Conservation (phyloP, 495 filamentous ascomycete species). For the Letharia columbiana region DNA sequence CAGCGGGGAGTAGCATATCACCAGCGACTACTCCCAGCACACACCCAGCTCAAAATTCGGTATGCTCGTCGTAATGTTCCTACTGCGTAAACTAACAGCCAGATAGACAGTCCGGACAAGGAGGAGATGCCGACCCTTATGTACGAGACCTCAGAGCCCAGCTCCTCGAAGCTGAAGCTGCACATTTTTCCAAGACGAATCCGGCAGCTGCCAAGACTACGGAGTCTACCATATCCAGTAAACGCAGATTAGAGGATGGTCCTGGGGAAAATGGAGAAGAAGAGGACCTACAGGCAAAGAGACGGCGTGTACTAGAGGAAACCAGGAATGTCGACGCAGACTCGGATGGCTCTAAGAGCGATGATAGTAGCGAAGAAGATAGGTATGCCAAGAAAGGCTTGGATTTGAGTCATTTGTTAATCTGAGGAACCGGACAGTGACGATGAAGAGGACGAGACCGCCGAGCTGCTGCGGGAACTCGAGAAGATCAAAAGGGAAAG, state of each 20-base stretch:
- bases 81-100: slow-evolving; percentile 12
- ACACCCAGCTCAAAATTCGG: slow-evolving; percentile 85
- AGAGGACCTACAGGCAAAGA: slow-evolving; percentile 75
- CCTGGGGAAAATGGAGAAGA: slow-evolving; percentile 39
- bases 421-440: slow-evolving; percentile 37
- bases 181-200: slow-evolving; percentile 76
- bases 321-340: slow-evolving; percentile 87
- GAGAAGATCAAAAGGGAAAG: slow-evolving; percentile 92
- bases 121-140: slow-evolving; percentile 65
- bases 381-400: slow-evolving; percentile 32
- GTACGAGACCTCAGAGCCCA: slow-evolving; percentile 82
- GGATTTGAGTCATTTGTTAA: neutral
- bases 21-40: slow-evolving; percentile 86
- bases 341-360: slow-evolving; percentile 59
- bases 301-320: slow-evolving; percentile 79
- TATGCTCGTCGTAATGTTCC: slow-evolving; percentile 30
- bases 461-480: slow-evolving; percentile 81
- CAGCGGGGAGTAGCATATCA: slow-evolving; percentile 92
- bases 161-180: slow-evolving; percentile 77
- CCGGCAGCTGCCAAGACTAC: slow-evolving; percentile 33
- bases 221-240: slow-evolving; percentile 39
- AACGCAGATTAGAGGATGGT: slow-evolving; percentile 57
- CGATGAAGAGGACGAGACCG: slow-evolving; percentile 82
- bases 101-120: slow-evolving; percentile 73
- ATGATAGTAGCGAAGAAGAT: slow-evolving; percentile 61